Conservation (phyloP, 2,329 filamentous ascomycete genomes). For the Hirsutella rhossiliensis region DNA sequence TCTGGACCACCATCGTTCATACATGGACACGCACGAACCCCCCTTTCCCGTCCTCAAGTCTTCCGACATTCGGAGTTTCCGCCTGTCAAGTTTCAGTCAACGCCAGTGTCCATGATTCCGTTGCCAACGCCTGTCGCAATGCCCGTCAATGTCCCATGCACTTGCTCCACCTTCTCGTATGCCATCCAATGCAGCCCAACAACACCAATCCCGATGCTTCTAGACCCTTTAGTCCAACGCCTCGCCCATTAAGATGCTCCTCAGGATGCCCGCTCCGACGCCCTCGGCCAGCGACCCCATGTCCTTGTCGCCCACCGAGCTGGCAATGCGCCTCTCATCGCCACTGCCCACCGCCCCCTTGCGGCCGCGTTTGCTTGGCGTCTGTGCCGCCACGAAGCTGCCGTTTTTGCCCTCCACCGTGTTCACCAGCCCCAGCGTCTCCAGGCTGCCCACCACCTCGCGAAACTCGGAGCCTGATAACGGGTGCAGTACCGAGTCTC, state of each 20-base stretch:
- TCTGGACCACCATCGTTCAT: no score
- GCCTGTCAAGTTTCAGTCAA: background rate
- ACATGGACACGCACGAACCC: no score
- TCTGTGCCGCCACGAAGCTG: constrained; percentile 51
- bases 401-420: constrained; percentile 59
- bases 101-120: background rate
- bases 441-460: constrained; percentile 80
- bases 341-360: constrained; percentile 38
- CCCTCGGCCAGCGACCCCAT: constrained; percentile 58
- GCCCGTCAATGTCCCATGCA: background rate
- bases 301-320: constrained; percentile 71
- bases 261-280: constrained; percentile 47
- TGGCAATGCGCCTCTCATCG: constrained; percentile 70
- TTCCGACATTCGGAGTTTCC: no score
- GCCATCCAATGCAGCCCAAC: background rate
- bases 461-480: constrained; percentile 87
- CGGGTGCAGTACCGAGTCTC: constrained; percentile 80
- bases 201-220: background rate
- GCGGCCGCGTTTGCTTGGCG: constrained; percentile 58
- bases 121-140: background rate
- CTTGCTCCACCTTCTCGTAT: background rate
- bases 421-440: constrained; percentile 72
- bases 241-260: constrained; percentile 49
- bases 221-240: constrained; percentile 34
- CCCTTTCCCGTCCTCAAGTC: no score